Evolutionary conservation across 1,284 basidiomycete genomes (phyloP).

Genomic region (Fomitopsis betulina): DNA sequence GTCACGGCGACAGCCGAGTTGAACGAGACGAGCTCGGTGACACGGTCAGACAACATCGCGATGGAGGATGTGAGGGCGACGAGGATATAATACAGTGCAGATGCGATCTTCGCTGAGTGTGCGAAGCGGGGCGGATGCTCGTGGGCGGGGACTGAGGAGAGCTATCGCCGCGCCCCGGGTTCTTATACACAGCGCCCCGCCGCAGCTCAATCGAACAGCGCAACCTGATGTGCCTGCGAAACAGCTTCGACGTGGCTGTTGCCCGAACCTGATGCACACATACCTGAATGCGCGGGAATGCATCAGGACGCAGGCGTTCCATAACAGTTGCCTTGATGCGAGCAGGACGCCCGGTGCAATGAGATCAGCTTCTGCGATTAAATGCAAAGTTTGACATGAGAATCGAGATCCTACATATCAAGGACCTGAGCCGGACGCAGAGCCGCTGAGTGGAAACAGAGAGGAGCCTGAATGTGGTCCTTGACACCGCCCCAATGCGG

Average conservation of each 20-base stretch:
- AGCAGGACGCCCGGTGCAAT: neutral
- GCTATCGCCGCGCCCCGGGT: neutral
- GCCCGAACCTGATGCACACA: neutral
- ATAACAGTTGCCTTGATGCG: neutral
- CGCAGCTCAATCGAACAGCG: neutral
- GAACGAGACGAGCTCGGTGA: neutral
- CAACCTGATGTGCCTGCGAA: constrained; percentile 3
- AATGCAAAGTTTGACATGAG: neutral
- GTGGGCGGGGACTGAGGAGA: neutral
- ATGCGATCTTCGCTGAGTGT: neutral
- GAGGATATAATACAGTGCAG: neutral
- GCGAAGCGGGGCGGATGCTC: neutral
- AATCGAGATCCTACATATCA: neutral
- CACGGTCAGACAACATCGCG: neutral
- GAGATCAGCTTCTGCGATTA: constrained; percentile 2
- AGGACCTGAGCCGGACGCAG: neutral
- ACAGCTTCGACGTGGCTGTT: neutral
- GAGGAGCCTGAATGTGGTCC: neutral
- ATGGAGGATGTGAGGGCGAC: neutral
- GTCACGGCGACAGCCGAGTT: constrained; percentile 7
- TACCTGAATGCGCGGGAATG: neutral
- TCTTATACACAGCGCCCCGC: neutral
- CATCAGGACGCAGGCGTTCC: neutral
- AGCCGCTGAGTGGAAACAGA: neutral
- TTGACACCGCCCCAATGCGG: neutral